Evolutionary conservation across 805 yeast genomes (phyloP), one percentile per base, ranked within the genome.

Genomic region (Pichia scutulata): DNA sequence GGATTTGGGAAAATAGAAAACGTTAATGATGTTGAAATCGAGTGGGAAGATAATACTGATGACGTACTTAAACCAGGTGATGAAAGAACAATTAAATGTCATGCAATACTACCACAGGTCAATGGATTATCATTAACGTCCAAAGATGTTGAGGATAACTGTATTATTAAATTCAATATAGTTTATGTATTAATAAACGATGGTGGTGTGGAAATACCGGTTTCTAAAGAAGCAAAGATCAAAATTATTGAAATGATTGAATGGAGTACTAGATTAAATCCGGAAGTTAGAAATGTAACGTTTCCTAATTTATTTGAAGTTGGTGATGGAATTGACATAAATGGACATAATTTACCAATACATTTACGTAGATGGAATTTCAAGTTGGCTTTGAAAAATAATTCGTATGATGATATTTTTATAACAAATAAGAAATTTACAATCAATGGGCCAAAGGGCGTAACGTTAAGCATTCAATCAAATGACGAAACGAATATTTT

Each of bases 401-500:
- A 69, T 53, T 54, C 63, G 12, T 66, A 65, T 76, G 64, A 51
- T 44, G 65, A 60, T 43, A 7, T 53, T 2, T 21, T 19, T 7
- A 21, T 48, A 5, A 37, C n/a, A 18, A 23, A 33, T 14, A 39
- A 48, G 13, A 46, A 46, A 16, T 48, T 48, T 43, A n/a, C 24
- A 2, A 25, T 48, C 6, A 23, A 24, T 33, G 51, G 42, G 13
- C 42, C 51, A 6, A 44, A 44, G 14, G 48, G 44, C 7, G 44
- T 48, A 3, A 28, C 9, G 13, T 47, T 44, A 33, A 41, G 10
- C 19, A 39, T 41, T 30, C 47, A 21, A 62, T 57, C 48, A 16
- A 42, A 48, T 19, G 45, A 45, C 16, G 49, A 45, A 9, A 39
- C 22, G 14, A 19, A 19, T 8, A 33, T n/a, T 1, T 19, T 39